Evolutionary conservation across 2,329 filamentous ascomycete genomes (phyloP).

Genomic region (Colletotrichum sp.): DNA sequence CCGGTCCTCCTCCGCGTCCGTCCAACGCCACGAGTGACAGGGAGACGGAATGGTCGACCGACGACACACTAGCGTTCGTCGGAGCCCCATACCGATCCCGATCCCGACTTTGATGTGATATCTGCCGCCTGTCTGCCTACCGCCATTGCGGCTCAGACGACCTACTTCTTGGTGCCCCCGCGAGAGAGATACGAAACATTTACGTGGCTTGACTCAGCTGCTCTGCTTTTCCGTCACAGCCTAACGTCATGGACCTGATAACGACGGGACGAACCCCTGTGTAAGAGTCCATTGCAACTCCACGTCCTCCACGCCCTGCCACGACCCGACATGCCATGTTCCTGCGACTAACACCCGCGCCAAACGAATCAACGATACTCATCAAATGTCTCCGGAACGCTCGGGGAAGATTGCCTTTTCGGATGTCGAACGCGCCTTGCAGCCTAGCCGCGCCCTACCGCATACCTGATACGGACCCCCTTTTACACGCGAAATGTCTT

Average conservation of each 20-base stretch:
- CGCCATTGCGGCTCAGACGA: background rate
- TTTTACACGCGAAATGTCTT: background rate
- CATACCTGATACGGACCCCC: background rate
- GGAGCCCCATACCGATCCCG: slow-evolving; percentile 9
- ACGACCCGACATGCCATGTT: background rate
- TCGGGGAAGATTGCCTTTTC: background rate
- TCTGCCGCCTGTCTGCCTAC: background rate
- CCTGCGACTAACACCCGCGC: background rate
- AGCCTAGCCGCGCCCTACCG: background rate
- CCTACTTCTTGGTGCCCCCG: background rate
- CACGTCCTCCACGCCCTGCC: background rate
- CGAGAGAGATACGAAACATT: background rate
- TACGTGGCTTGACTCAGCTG: background rate
- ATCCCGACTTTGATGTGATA: background rate
- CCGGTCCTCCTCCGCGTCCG: background rate
- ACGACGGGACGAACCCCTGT: background rate
- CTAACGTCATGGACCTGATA: background rate
- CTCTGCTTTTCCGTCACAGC: background rate
- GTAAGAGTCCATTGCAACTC: background rate
- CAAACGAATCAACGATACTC: background rate
- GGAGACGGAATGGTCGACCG: background rate
- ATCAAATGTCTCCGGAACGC: background rate
- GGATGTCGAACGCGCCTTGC: background rate
- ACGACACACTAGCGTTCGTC: background rate
- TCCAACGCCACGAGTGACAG: background rate